Conservation (phyloP, 2,329 filamentous ascomycete genomes). For the Diaporthe sp. region DNA sequence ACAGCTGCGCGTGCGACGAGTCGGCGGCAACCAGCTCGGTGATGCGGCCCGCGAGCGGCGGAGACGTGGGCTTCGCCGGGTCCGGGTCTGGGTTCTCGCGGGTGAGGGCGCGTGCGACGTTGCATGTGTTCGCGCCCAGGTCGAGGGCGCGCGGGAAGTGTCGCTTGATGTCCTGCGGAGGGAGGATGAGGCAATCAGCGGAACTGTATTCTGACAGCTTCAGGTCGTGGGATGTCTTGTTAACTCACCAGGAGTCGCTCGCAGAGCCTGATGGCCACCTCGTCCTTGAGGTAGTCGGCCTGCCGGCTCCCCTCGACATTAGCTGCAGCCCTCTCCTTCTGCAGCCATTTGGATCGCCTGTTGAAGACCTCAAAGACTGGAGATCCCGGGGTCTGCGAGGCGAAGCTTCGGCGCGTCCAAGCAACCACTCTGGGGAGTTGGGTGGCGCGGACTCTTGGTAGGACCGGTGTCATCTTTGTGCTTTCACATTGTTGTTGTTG, state of each 20-base stretch:
- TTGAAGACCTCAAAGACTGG: constrained; percentile 94
- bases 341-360: constrained; percentile 85
- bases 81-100: constrained; percentile 75
- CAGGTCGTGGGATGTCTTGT: neutral
- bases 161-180: constrained; percentile 86
- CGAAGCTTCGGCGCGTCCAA: constrained; percentile 70
- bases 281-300: constrained; percentile 93
- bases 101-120: constrained; percentile 86
- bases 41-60: constrained; percentile 79
- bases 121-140: constrained; percentile 95
- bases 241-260: constrained; percentile 81
- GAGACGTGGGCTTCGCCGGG: constrained; percentile 65
- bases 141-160: constrained; percentile 88
- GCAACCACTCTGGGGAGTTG: constrained; percentile 17
- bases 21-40: constrained; percentile 84
- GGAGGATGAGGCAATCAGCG: neutral
- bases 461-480: constrained; percentile 36
- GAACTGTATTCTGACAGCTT: neutral
- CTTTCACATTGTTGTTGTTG: constrained; percentile 32
- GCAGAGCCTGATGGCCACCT: constrained; percentile 86
- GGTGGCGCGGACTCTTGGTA: constrained; percentile 33
- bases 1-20: constrained; percentile 80
- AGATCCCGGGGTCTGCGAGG: constrained; percentile 80
- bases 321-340: constrained; percentile 86
- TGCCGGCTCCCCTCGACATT: constrained; percentile 79